Conservation (phyloP, 2,329 filamentous ascomycete genomes). For the Daldinia eschscholtzii region DNA sequence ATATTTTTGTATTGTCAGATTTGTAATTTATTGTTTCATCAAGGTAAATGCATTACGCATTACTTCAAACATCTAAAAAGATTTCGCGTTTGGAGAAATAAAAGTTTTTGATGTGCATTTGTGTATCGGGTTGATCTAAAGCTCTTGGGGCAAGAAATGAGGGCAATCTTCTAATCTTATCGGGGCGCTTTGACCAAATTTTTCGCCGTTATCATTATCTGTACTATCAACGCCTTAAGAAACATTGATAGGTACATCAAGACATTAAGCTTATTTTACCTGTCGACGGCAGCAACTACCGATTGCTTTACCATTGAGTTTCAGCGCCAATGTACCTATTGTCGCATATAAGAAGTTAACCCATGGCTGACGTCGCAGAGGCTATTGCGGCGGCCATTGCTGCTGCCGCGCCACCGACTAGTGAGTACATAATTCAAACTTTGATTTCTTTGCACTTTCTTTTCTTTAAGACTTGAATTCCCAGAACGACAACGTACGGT, state of each 20-base stretch:
- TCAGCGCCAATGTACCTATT: slow-evolving; percentile 24
- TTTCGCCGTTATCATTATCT: slow-evolving; percentile 41
- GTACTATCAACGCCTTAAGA: slow-evolving; percentile 38
- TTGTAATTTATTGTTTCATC: not conserved
- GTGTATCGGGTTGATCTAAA: slow-evolving; percentile 50
- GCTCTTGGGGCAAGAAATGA: slow-evolving; percentile 50
- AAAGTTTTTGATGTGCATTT: slow-evolving; percentile 30
- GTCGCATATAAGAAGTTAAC: slow-evolving; percentile 35
- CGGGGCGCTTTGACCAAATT: slow-evolving; percentile 46
- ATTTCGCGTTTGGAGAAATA: slow-evolving; percentile 17
- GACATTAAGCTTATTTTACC: slow-evolving; percentile 6
- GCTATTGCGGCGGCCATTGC: slow-evolving; percentile 51
- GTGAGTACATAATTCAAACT: slow-evolving; percentile 29
- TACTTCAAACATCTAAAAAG: not conserved
- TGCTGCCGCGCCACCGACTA: slow-evolving; percentile 41
- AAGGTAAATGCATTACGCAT: not conserved
- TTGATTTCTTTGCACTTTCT: not conserved
- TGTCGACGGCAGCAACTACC: slow-evolving; percentile 15
- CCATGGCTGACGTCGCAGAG: slow-evolving; percentile 51
- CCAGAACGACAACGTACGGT: not conserved
- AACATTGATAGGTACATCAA: slow-evolving; percentile 16
- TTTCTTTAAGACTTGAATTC: not conserved
- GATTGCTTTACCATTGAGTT: slow-evolving; percentile 22
- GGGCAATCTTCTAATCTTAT: slow-evolving; percentile 47
- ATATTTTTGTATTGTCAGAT: not conserved